phyloP scores from a whole-genome alignment of 169 alveolate genomes.

The Perkinsus marinus region DNA sequence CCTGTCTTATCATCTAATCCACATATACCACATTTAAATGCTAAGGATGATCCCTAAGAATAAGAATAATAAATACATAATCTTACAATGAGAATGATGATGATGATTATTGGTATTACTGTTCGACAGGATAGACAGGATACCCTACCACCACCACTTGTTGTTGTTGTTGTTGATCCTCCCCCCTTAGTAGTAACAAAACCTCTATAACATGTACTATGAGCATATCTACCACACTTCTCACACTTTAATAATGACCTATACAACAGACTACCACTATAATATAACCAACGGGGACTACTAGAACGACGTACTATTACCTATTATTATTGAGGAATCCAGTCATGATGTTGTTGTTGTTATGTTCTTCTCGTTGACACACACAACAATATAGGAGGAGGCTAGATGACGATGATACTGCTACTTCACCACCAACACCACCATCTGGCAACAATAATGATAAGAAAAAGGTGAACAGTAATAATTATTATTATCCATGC shows the following conservation, averaged over 20 bases:
- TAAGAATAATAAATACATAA: neutral
- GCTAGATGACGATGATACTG: too few species aligned
- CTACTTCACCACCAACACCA: too few species aligned
- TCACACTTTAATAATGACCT: neutral
- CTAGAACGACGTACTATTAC: neutral
- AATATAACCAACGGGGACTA: neutral
- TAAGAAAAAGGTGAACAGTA: too few species aligned
- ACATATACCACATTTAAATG: neutral
- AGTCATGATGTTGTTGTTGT: neutral
- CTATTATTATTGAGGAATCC: too few species aligned
- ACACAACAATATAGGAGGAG: too few species aligned
- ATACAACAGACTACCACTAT: neutral
- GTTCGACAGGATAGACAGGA: neutral
- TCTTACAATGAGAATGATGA: neutral
- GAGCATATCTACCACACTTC: neutral
- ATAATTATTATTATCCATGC: too few species aligned
- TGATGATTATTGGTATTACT: neutral
- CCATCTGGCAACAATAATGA: too few species aligned
- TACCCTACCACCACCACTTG: neutral
- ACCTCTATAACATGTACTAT: neutral
- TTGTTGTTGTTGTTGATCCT: neutral
- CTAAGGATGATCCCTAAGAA: neutral
- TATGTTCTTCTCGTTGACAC: neutral
- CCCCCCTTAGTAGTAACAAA: neutral
- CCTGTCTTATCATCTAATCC: neutral